A percentile compares a stretch with the other conserved stretches of the same genome.
Conservation (phyloP, 2,329 filamentous ascomycete genomes). For the Colletotrichum tropicicola region DNA sequence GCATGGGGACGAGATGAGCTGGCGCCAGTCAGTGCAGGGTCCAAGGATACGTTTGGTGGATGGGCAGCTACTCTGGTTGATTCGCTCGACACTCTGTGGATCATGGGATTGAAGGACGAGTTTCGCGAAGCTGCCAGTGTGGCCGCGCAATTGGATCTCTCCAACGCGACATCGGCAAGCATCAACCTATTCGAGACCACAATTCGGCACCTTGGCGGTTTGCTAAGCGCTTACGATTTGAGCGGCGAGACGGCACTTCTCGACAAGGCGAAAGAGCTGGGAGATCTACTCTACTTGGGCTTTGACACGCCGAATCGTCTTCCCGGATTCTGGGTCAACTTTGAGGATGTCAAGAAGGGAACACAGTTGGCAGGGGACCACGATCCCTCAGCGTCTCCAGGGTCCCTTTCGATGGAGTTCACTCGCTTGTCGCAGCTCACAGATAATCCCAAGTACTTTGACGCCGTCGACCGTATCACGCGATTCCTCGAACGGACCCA, state of each 20-base stretch:
- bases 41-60: constrained; percentile 53
- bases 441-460: constrained; percentile 76
- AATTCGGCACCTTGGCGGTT: constrained; percentile 75
- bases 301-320: constrained; percentile 75
- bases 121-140: constrained; percentile 57
- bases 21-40: constrained; percentile 48
- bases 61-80: constrained; percentile 58
- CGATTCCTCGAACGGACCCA: constrained; percentile 73
- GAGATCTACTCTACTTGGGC: constrained; percentile 70
- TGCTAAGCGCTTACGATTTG: constrained; percentile 75
- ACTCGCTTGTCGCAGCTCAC: constrained; percentile 79
- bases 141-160: constrained; percentile 60
- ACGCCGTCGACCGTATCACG: constrained; percentile 74
- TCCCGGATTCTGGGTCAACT: constrained; percentile 48
- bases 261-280: constrained; percentile 69
- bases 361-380: constrained; percentile 11
- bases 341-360: constrained; percentile 20
- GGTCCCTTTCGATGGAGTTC: constrained; percentile 77
- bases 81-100: constrained; percentile 61
- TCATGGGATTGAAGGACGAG: constrained; percentile 61
- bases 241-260: constrained; percentile 65
- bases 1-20: constrained; percentile 58
- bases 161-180: constrained; percentile 49
- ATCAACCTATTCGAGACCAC: constrained; percentile 76
- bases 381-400: constrained; percentile 57